A percentile compares a stretch with the other conserved stretches of the same genome.
phyloP scores from a whole-genome alignment of 73 alveolate genomes.

The Vitrella brassicaformis region DNA sequence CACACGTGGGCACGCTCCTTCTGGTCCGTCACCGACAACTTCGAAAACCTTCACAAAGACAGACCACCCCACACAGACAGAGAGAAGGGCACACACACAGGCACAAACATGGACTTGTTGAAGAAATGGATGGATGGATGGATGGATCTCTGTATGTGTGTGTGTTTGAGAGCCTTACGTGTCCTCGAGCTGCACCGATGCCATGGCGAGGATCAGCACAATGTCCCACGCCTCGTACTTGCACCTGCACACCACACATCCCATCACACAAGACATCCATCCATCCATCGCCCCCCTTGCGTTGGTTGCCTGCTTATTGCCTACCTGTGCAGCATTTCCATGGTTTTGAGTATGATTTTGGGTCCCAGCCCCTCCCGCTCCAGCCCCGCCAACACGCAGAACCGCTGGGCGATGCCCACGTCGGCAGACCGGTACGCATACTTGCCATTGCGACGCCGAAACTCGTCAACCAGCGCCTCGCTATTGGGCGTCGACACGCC shows the following conservation, averaged over 20 bases:
- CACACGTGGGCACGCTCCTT: constrained; percentile 31
- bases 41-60: not conserved
- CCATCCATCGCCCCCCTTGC: too few species aligned
- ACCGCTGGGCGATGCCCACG: not conserved
- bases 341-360: not conserved
- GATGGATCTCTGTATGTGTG: not conserved
- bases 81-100: not conserved
- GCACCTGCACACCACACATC: too few species aligned
- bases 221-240: not conserved
- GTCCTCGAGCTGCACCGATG: not conserved
- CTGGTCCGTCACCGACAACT: not conserved
- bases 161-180: not conserved
- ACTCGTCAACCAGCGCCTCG: too few species aligned
- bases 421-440: too few species aligned
- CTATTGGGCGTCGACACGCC: too few species aligned
- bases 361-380: not conserved
- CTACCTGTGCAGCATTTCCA: not conserved
- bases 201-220: not conserved
- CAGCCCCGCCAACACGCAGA: not conserved
- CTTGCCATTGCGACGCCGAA: too few species aligned
- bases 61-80: not conserved
- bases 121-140: not conserved
- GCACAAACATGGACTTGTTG: not conserved
- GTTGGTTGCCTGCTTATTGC: too few species aligned
- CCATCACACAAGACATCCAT: too few species aligned